Percentiles rank a stretch among this genome's conserved stretches.
phyloP scores from a whole-genome alignment of 2,329 filamentous ascomycete species.

The Colletotrichum costaricense region DNA sequence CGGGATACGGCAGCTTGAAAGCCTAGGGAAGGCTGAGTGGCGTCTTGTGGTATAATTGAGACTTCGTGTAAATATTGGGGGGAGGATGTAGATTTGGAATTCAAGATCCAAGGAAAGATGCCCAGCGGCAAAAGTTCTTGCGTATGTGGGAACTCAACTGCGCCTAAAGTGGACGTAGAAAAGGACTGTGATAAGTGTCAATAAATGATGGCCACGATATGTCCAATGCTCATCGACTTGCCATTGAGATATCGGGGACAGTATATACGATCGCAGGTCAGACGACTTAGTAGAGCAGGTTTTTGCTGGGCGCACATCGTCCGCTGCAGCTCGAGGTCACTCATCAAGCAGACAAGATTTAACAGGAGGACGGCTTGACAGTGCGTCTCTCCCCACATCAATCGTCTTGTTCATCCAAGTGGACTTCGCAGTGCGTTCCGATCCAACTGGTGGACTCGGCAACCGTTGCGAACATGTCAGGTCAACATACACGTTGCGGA shows the following conservation, averaged over 20 bases:
- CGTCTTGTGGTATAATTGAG: background rate
- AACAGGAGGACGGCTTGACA: background rate
- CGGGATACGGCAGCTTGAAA: slow-evolving; percentile 30
- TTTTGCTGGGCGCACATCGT: background rate
- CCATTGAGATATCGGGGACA: background rate
- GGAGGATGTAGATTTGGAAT: background rate
- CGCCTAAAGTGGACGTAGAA: background rate
- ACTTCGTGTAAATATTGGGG: background rate
- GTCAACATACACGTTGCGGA: background rate
- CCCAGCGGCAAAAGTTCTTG: background rate
- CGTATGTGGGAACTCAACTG: background rate
- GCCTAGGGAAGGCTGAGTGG: background rate
- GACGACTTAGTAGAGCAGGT: background rate
- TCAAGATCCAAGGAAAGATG: background rate
- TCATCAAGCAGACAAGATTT: background rate
- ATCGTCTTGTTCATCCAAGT: background rate
- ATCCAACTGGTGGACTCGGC: background rate
- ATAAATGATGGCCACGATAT: background rate
- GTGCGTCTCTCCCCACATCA: background rate
- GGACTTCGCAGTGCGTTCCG: background rate
- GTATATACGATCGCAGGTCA: background rate
- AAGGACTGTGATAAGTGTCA: background rate
- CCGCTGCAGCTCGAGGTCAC: background rate
- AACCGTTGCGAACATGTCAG: background rate
- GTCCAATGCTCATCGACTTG: background rate